These are phyloP conservation scores for Penicillium odoratum DNA, from an alignment of 495 filamentous ascomycete genomes.

Conservation along the genomic window DNA sequence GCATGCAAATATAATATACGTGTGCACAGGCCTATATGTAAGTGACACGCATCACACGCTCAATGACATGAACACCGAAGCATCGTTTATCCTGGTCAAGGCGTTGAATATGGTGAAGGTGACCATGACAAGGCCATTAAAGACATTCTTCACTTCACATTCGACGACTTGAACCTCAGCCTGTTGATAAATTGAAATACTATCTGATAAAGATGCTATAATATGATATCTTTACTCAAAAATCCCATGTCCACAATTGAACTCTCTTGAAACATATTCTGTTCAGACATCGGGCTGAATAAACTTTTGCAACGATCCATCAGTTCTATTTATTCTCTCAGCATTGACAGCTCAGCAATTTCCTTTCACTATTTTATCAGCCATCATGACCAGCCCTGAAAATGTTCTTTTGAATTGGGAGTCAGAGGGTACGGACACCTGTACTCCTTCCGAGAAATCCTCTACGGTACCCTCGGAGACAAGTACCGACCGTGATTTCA, in stretches of 20 bases:
- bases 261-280: not conserved
- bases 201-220: not conserved
- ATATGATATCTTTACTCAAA: not conserved
- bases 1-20: not conserved
- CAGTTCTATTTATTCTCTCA: not conserved
- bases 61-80: not conserved
- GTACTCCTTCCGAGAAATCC: not conserved
- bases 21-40: not conserved
- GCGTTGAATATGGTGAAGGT: conserved; percentile 1
- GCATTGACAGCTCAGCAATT: not conserved
- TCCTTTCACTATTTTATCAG: not conserved
- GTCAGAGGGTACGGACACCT: not conserved
- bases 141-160: not conserved
- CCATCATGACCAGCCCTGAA: conserved; percentile 1
- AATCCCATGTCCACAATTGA: not conserved
- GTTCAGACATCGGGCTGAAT: not conserved
- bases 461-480: conserved; percentile 1
- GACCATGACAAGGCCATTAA: not conserved
- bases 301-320: not conserved
- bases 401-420: not conserved
- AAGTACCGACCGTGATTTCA: conserved; percentile 1
- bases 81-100: not conserved
- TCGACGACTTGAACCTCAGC: not conserved
- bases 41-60: not conserved
- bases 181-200: not conserved